Percentiles rank a stretch among this genome's conserved stretches.
These are phyloP conservation scores for Suillus placidus DNA, from an alignment of 768 basidiomycete genomes.

Conservation along the genomic window DNA sequence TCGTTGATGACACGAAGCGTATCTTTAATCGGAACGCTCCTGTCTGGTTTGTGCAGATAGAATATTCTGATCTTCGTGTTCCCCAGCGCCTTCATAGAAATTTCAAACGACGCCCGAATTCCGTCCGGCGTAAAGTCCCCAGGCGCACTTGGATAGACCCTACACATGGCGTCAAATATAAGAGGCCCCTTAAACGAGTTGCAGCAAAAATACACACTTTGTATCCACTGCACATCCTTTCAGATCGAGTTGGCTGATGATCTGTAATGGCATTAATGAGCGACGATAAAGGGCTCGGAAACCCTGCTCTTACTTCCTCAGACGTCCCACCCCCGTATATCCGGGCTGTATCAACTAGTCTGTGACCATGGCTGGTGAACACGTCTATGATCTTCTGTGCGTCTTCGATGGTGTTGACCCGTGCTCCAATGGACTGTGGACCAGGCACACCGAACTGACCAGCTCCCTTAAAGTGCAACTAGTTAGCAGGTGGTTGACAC, in stretches of 20 bases:
- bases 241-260: constrained; percentile 20
- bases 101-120: constrained; percentile 17
- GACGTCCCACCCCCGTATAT: constrained; percentile 18
- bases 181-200: not conserved
- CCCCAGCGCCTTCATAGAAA: constrained; percentile 15
- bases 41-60: constrained; percentile 50
- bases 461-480: constrained; percentile 16
- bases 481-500: not conserved
- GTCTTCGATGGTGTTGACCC: constrained; percentile 17
- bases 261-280: constrained; percentile 3
- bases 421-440: constrained; percentile 9
- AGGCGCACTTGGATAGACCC: constrained; percentile 11
- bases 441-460: constrained; percentile 19
- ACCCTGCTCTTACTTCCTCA: constrained; percentile 16
- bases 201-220: constrained; percentile 15
- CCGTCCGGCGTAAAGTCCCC: constrained; percentile 12
- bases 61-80: constrained; percentile 9
- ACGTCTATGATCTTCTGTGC: constrained; percentile 26
- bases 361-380: constrained; percentile 16
- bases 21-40: constrained; percentile 47
- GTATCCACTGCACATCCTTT: constrained; percentile 24
- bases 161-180: constrained; percentile 3
- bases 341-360: constrained; percentile 17
- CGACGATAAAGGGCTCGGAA: not conserved
- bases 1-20: constrained; percentile 51